Evolutionary conservation across 2,329 filamentous ascomycete species (phyloP).

Genomic region (Epichloe sylvatica): DNA sequence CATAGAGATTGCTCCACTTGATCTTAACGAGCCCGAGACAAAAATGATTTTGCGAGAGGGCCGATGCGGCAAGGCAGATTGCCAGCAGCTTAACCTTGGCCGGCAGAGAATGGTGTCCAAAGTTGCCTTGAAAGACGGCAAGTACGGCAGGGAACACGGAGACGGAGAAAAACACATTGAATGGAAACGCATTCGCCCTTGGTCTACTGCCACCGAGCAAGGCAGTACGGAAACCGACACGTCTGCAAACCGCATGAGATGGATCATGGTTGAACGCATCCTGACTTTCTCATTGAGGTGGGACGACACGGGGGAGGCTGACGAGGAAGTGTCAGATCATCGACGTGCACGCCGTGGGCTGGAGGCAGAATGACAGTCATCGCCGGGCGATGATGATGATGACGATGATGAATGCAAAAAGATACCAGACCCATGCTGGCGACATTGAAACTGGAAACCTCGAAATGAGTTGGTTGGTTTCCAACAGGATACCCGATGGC

Average conservation of each 20-base stretch:
- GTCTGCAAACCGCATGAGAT: slow-evolving; percentile 22
- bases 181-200: slow-evolving; percentile 22
- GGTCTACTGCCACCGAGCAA: slow-evolving; percentile 16
- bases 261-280: slow-evolving; percentile 24
- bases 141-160: slow-evolving; percentile 14
- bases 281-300: slow-evolving; percentile 24
- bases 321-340: slow-evolving; percentile 9
- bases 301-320: slow-evolving; percentile 19
- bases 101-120: slow-evolving; percentile 26
- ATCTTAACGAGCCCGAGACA: slow-evolving; percentile 21
- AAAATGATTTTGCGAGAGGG: slow-evolving; percentile 21
- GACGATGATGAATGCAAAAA: not conserved
- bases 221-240: slow-evolving; percentile 14
- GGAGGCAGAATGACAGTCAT: not conserved
- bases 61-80: slow-evolving; percentile 21
- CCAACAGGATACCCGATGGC: no score
- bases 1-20: slow-evolving; percentile 23
- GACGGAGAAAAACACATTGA: slow-evolving; percentile 9
- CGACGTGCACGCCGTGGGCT: slow-evolving; percentile 4
- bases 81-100: slow-evolving; percentile 21
- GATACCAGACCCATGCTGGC: not conserved
- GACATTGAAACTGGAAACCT: no score
- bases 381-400: not conserved
- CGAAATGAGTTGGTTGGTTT: no score
- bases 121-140: slow-evolving; percentile 22